Conservation (phyloP, 2,329 filamentous ascomycete species). For the Xylariales sp. region DNA sequence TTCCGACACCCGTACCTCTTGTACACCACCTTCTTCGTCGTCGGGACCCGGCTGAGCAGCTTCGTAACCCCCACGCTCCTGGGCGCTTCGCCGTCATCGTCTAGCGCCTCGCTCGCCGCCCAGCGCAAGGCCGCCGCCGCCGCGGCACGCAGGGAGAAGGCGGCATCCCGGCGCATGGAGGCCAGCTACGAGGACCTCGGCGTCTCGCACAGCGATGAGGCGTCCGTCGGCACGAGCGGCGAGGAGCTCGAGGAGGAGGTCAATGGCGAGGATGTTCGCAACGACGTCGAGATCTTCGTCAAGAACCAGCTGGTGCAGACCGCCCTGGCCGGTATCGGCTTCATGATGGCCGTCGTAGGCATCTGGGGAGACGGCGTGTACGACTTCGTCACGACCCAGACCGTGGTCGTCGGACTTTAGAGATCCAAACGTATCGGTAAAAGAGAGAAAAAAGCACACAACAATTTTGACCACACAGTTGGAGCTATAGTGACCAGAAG, state of each 20-base stretch:
- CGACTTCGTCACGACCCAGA: conserved; percentile 11
- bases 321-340: conserved; percentile 49
- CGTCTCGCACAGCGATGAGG: conserved; percentile 44
- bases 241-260: conserved; percentile 39
- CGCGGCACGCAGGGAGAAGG: conserved; percentile 22
- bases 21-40: conserved; percentile 71
- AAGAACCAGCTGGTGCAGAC: conserved; percentile 51
- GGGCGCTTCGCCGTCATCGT: conserved; percentile 17
- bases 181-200: conserved; percentile 67
- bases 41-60: conserved; percentile 54
- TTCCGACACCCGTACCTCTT: conserved; percentile 84
- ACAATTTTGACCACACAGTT: too few relatives aligned
- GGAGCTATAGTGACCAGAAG: too few relatives aligned
- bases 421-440: too few relatives aligned
- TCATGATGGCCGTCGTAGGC: conserved; percentile 58
- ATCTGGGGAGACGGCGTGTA: conserved; percentile 60
- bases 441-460: too few relatives aligned
- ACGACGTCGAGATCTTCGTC: conserved; percentile 50
- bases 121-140: conserved; percentile 23
- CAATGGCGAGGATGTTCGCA: conserved; percentile 60
- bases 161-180: conserved; percentile 51
- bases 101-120: conserved; percentile 20
- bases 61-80: conserved; percentile 41
- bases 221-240: conserved; percentile 32
- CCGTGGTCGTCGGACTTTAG: conserved; percentile 16